Evolutionary conservation across 805 yeast genomes (phyloP).

Genomic region (Saccharomycopsis capsularis): DNA sequence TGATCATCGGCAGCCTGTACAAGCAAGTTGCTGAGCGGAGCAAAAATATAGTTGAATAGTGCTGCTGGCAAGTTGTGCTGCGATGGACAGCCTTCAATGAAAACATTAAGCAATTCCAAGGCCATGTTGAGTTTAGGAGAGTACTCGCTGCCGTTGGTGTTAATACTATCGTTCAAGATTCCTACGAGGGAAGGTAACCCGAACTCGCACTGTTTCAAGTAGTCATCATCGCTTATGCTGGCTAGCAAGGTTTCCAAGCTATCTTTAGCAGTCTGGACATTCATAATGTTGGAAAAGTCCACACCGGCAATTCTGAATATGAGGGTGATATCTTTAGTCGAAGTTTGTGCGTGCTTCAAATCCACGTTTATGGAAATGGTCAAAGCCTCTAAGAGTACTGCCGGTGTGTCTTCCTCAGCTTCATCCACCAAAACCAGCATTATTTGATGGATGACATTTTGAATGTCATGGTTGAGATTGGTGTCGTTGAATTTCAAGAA

Average conservation of each 20-base stretch:
- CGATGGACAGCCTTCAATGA: conserved; percentile 40
- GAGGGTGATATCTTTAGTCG: conserved; percentile 40
- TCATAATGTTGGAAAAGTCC: conserved; percentile 69
- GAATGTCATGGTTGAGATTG: conserved; percentile 21
- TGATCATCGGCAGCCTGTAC: conserved; percentile 59
- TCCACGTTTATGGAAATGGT: conserved; percentile 48
- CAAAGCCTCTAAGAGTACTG: conserved; percentile 65
- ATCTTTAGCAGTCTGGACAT: conserved; percentile 60
- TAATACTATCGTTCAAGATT: conserved; percentile 31
- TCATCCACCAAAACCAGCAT: conserved; percentile 45
- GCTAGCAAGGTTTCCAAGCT: conserved; percentile 48
- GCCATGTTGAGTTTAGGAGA: conserved; percentile 53
- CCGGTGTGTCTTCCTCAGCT: conserved; percentile 75
- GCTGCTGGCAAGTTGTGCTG: conserved; percentile 26
- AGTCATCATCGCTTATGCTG: conserved; percentile 38
- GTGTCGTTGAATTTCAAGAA: conserved; percentile 31
- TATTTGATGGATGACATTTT: conserved; percentile 28
- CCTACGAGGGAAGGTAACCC: conserved; percentile 47
- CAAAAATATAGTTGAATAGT: conserved; percentile 25
- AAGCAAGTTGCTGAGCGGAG: conserved; percentile 26
- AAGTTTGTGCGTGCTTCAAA: conserved; percentile 28
- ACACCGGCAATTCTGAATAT: conserved; percentile 59
- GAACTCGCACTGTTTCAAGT: conserved; percentile 39
- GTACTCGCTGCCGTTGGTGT: conserved; percentile 36
- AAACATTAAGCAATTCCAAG: conserved; percentile 46